phyloP scores from a whole-genome alignment of 768 basidiomycete species.

The Pisolithus tinctorius region DNA sequence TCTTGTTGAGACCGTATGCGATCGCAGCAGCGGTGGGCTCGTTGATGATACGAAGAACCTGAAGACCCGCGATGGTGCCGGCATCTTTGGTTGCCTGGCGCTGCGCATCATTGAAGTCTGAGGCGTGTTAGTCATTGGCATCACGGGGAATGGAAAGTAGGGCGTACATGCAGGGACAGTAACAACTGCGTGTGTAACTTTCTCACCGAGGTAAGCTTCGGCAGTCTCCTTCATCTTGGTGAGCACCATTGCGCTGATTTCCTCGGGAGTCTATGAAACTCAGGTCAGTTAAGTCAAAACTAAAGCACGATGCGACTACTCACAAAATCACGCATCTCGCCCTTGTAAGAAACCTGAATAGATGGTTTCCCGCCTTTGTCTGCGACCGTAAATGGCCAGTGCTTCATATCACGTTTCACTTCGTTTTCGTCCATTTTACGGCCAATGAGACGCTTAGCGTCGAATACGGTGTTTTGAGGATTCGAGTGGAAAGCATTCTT shows the following conservation, averaged over 20 bases:
- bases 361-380: constrained; percentile 76
- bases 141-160: background rate
- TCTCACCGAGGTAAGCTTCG: constrained; percentile 93
- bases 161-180: constrained; percentile 89
- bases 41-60: constrained; percentile 96
- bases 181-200: constrained; percentile 96
- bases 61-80: constrained; percentile 89
- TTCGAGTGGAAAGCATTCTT: constrained; percentile 95
- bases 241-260: constrained; percentile 93
- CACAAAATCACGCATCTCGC: constrained; percentile 77
- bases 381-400: constrained; percentile 85
- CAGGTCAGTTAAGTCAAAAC: background rate
- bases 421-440: constrained; percentile 78
- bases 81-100: constrained; percentile 99
- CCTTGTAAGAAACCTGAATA: constrained; percentile 73
- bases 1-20: constrained; percentile 97
- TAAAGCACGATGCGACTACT: constrained; percentile 23
- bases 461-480: constrained; percentile 91
- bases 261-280: constrained; percentile 72
- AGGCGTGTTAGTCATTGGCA: constrained; percentile 9
- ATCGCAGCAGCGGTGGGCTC: constrained; percentile 97
- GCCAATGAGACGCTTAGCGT: constrained; percentile 93
- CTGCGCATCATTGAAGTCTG: constrained; percentile 98
- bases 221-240: constrained; percentile 99
- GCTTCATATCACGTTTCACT: constrained; percentile 76